A percentile compares a stretch with the other conserved stretches of the same genome.
phyloP scores from a whole-genome alignment of 306 rosid species.

The Canavalia ensiformis region DNA sequence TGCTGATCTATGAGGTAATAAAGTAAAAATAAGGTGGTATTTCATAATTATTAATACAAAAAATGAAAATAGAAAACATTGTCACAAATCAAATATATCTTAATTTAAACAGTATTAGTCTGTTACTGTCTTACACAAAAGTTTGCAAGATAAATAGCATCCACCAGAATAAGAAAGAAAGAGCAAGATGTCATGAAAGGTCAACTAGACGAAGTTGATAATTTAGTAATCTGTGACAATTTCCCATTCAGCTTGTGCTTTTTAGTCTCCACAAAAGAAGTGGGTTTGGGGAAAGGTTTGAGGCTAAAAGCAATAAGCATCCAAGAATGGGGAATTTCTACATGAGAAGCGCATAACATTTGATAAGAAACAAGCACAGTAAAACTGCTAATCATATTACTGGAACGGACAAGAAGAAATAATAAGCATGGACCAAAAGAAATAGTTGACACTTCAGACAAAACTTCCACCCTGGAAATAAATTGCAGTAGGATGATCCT shows the following conservation, averaged over 20 bases:
- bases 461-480: not conserved
- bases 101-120: not conserved
- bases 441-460: slow-evolving; percentile 34
- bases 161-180: slow-evolving; percentile 4
- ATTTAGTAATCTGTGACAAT: slow-evolving; percentile 1
- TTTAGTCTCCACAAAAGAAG: not conserved
- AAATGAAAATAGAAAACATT: slow-evolving; percentile 1
- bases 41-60: not conserved
- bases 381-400: slow-evolving; percentile 1
- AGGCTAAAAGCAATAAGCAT: not conserved
- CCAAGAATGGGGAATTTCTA: slow-evolving; percentile 26
- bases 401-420: not conserved
- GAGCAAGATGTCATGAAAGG: not conserved
- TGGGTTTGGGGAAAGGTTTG: not conserved
- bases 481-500: slow-evolving; percentile 42
- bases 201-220: not conserved
- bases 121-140: not conserved
- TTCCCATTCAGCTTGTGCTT: slow-evolving; percentile 11
- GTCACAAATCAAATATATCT: not conserved
- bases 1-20: not conserved
- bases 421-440: not conserved
- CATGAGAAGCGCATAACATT: slow-evolving; percentile 27
- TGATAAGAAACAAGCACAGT: slow-evolving; percentile 30
- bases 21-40: not conserved
- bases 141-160: not conserved